Evolutionary conservation across 2,329 filamentous ascomycete genomes (phyloP).

Genomic region (Microdochium nivale): DNA sequence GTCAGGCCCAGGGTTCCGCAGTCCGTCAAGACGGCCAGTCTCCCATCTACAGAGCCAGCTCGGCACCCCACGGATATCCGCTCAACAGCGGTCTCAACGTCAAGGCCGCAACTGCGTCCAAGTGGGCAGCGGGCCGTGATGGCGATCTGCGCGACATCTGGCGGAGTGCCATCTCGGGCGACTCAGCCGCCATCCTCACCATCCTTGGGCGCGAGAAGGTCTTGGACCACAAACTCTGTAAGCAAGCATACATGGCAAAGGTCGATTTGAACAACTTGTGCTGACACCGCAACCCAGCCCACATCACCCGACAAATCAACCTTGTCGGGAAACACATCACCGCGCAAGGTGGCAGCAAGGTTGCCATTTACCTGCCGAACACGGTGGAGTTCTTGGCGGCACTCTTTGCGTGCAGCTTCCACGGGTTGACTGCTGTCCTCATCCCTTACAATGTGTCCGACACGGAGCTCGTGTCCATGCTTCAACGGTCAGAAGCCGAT

Average conservation of each 20-base stretch:
- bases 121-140: constrained; percentile 75
- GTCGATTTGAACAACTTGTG: neutral
- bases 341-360: constrained; percentile 62
- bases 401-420: constrained; percentile 85
- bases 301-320: constrained; percentile 79
- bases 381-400: constrained; percentile 78
- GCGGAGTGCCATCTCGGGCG: constrained; percentile 62
- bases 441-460: constrained; percentile 74
- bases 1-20: constrained; percentile 70
- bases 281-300: constrained; percentile 35
- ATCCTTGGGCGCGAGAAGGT: constrained; percentile 69
- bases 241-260: constrained; percentile 5
- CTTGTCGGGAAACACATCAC: constrained; percentile 72
- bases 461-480: constrained; percentile 60
- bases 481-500: constrained; percentile 68
- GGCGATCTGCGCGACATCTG: constrained; percentile 91
- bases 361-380: constrained; percentile 89
- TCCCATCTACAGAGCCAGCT: constrained; percentile 74
- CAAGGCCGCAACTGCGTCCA: constrained; percentile 68
- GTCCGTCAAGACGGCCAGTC: constrained; percentile 81
- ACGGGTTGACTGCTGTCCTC: constrained; percentile 75
- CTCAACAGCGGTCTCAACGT: constrained; percentile 72
- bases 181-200: constrained; percentile 66
- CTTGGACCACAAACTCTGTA: constrained; percentile 61
- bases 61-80: constrained; percentile 77